A percentile compares a stretch with the other conserved stretches of the same genome.
These are phyloP conservation scores for Allium fistulosum DNA, from an alignment of 106 monocot species.

Conservation along the genomic window DNA sequence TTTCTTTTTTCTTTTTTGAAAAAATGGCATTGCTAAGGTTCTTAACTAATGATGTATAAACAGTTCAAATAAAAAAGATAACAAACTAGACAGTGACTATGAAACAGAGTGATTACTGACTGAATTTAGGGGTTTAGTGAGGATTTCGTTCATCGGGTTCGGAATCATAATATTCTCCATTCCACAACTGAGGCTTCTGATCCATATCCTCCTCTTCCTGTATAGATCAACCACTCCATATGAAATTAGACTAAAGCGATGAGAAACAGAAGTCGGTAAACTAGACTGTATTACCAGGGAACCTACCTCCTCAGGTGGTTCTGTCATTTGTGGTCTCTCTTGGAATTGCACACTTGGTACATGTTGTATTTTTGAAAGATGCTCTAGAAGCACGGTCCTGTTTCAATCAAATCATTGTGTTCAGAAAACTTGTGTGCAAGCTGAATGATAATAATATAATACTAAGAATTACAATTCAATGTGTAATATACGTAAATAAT, in stretches of 20 bases:
- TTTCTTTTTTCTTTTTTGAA: too few species aligned
- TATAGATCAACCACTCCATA: neutral
- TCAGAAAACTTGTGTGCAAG: neutral
- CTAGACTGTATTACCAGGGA: too few species aligned
- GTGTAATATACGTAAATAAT: too few species aligned
- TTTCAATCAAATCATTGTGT: constrained; percentile 1
- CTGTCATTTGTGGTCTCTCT: constrained; percentile 29
- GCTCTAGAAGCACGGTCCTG: constrained; percentile 32
- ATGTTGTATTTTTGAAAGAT: constrained; percentile 33
- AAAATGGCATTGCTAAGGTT: too few species aligned
- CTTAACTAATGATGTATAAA: too few species aligned
- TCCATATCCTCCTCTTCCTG: constrained; percentile 25
- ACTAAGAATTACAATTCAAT: too few species aligned
- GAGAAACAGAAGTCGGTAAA: too few species aligned
- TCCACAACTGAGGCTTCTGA: constrained; percentile 19
- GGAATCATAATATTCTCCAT: constrained; percentile 26
- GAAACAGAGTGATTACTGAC: neutral
- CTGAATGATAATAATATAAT: too few species aligned
- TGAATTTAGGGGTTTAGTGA: neutral
- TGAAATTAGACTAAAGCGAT: too few species aligned
- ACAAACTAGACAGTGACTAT: too few species aligned
- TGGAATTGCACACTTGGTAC: constrained; percentile 35
- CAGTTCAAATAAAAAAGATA: too few species aligned
- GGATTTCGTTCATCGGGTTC: constrained; percentile 16
- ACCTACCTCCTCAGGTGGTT: constrained; percentile 29